A percentile compares a stretch with the other conserved stretches of the same genome.
phyloP scores from a whole-genome alignment of 1,284 basidiomycete species.

The Ustilago nuda region DNA sequence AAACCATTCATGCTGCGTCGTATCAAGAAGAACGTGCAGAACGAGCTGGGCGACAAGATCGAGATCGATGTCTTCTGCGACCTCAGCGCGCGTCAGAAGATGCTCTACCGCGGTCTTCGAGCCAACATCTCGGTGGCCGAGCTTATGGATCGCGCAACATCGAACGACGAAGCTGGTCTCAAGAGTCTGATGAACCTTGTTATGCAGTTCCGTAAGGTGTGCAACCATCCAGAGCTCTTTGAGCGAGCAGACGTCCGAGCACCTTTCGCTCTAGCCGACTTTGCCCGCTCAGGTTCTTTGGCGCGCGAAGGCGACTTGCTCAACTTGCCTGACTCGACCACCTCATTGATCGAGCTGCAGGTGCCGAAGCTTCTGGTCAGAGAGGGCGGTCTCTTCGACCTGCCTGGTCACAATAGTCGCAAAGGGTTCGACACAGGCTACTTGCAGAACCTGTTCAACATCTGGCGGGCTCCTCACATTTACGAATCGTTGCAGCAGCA shows the following conservation, averaged over 20 bases:
- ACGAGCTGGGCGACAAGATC: conserved; percentile 99
- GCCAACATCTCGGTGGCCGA: conserved; percentile 95
- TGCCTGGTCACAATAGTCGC: conserved; percentile 76
- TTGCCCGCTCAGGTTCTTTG: conserved; percentile 83
- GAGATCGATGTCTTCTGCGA: conserved; percentile 97
- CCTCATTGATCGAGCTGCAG: conserved; percentile 83
- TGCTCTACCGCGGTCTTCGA: conserved; percentile 89
- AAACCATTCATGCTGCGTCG: conserved; percentile 99
- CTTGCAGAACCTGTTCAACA: conserved; percentile 82
- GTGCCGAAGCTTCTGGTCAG: conserved; percentile 83
- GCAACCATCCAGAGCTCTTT: conserved; percentile 98
- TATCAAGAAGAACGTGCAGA: conserved; percentile 98
- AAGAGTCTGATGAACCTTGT: conserved; percentile 98
- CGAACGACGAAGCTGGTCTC: conserved; percentile 86
- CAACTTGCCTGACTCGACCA: conserved; percentile 82
- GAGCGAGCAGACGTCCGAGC: conserved; percentile 95
- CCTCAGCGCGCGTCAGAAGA: conserved; percentile 89
- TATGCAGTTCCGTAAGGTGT: conserved; percentile 99
- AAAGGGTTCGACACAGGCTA: conserved; percentile 76
- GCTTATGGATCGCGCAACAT: conserved; percentile 90
- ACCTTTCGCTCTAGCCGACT: conserved; percentile 88
- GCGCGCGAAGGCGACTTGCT: conserved; percentile 87
- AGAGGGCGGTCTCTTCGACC: conserved; percentile 80
- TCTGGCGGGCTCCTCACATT: conserved; percentile 89
- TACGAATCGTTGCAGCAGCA: conserved; percentile 77